A percentile compares a stretch with the other conserved stretches of the same genome.
These are phyloP conservation scores for Pleurotus tuoliensis DNA, from an alignment of 768 basidiomycete genomes.

Conservation along the genomic window DNA sequence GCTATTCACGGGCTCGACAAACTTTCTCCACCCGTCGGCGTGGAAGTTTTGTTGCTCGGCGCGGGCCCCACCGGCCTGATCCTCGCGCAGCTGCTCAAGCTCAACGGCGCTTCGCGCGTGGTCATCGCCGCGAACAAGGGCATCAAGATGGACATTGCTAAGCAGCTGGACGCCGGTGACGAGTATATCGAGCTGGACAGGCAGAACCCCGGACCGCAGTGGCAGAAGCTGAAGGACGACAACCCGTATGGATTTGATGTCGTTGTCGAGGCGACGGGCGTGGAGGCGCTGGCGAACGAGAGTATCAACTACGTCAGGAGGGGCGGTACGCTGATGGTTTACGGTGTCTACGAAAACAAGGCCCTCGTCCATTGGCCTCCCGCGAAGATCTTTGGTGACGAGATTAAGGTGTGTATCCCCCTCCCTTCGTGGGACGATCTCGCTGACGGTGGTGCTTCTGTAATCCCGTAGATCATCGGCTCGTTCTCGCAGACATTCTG, in stretches of 20 bases:
- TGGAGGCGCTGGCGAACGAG: slow-evolving; percentile 83
- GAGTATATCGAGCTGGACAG: slow-evolving; percentile 86
- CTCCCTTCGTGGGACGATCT: not conserved
- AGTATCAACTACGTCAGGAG: slow-evolving; percentile 86
- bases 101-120: slow-evolving; percentile 78
- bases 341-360: slow-evolving; percentile 87
- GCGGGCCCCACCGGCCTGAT: slow-evolving; percentile 93
- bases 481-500: slow-evolving; percentile 88
- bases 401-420: slow-evolving; percentile 47
- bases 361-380: slow-evolving; percentile 73
- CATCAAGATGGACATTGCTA: slow-evolving; percentile 86
- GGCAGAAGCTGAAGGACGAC: slow-evolving; percentile 74
- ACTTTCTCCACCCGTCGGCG: slow-evolving; percentile 74
- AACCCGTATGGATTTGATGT: slow-evolving; percentile 85
- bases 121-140: slow-evolving; percentile 89
- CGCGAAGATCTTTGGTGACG: slow-evolving; percentile 71
- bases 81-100: slow-evolving; percentile 81
- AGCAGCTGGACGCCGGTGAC: slow-evolving; percentile 72
- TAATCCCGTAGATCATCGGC: slow-evolving; percentile 71
- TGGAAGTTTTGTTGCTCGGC: slow-evolving; percentile 81
- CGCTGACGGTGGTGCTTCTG: not conserved
- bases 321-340: slow-evolving; percentile 83
- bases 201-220: slow-evolving; percentile 68
- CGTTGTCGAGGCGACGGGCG: slow-evolving; percentile 61
- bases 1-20: slow-evolving; percentile 92